Percentiles rank a stretch among this genome's conserved stretches.
These are phyloP conservation scores for Penicillium sp. DNA, from an alignment of 2,329 filamentous ascomycete species.

Conservation along the genomic window DNA sequence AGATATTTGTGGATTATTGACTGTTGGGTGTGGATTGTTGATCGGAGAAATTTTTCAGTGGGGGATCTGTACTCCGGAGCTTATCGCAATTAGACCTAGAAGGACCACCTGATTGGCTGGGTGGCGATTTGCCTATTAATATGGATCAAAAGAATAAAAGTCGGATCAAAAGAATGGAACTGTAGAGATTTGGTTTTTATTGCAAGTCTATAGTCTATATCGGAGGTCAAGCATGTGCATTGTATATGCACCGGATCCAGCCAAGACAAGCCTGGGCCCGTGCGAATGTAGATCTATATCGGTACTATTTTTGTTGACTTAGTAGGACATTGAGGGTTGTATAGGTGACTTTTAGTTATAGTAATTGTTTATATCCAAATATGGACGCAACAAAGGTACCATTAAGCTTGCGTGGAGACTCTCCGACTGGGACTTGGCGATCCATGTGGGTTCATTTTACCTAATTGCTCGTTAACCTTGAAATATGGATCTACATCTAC, in stretches of 20 bases:
- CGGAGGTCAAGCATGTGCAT: neutral
- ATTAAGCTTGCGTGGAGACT: neutral
- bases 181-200: neutral
- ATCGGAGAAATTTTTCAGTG: slow-evolving; percentile 2
- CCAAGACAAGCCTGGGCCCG: slow-evolving; percentile 4
- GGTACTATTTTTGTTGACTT: neutral
- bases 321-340: neutral
- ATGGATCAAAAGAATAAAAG: neutral
- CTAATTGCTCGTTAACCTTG: neutral
- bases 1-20: neutral
- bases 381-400: neutral
- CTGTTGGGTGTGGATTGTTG: neutral
- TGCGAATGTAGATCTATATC: neutral
- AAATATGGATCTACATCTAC: neutral
- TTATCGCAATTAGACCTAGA: slow-evolving; percentile 5
- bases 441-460: slow-evolving; percentile 3
- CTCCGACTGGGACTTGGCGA: neutral
- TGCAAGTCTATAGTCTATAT: neutral
- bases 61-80: neutral
- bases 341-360: neutral
- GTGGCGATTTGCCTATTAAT: neutral
- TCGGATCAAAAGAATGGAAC: neutral
- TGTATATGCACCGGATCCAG: neutral
- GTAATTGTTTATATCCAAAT: neutral
- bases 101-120: slow-evolving; percentile 8